Base-by-base conservation (phyloP, 305 asterid genomes). In the Rubia tinctorum region DNA sequence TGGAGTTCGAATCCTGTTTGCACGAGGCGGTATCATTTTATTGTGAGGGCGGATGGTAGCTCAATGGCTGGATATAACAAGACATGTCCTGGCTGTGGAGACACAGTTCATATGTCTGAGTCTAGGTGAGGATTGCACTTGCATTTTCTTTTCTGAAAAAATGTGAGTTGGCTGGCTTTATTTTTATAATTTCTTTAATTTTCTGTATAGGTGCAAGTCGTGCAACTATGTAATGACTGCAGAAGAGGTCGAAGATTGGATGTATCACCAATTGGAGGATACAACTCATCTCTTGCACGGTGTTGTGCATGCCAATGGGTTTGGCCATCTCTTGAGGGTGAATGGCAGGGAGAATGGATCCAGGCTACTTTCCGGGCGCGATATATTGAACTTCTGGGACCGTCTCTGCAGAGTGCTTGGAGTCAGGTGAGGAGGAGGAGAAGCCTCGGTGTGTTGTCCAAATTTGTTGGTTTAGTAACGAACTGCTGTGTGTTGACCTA, bases 301-400 rank as follows among this genome's bases (percentile, higher is more conserved):
- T 20, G 98, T 94, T 59, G 27, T 94, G 75, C 99, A 94, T 75
- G 77, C 95, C 1, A 94, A 94, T 73, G 99, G 99, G 61, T 87
- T 84, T 68, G 99, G 98, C 9, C 98, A 94, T 80, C 96, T 94
- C 79, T 97, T 94, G 65, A 84, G 99, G 76, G 96, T 94, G 75
- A 92, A 94, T 69, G 99, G 99, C 71, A 90, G 95, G 80, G 99
- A 94, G 83, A 96, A 97, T 82, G 99, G 99, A 56, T 94, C 99
- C 69, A 79, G 82, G 84, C 62, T 92, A 69, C 96, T 94, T 44
- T 88, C 95, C 7, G 99, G 99, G 51, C 81, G 85, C 53, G 86
- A 81, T 30, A 90, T 94, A 49, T 89, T 92, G 95, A 83, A 86
- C 81, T 94, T 94, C 73, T 94, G 99, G 99, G 98, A 94, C 66